Base-by-base conservation (phyloP, 352 stramenopile species). In the Pythium aphanidermatum region DNA sequence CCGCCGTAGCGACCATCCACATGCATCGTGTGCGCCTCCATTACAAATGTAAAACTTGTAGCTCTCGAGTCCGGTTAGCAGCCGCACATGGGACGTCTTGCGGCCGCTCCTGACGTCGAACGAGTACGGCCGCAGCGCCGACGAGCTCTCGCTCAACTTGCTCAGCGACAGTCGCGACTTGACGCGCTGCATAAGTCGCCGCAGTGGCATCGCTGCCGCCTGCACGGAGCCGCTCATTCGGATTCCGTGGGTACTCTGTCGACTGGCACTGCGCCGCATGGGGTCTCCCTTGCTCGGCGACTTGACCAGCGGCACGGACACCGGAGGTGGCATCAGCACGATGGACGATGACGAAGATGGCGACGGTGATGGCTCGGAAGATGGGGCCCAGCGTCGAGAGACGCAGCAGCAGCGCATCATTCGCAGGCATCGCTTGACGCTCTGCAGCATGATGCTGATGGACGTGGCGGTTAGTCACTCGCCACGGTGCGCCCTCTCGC, bases 1-100 rank as follows among this genome's bases (percentile, higher is more conserved):
- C 24, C 44, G 10, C 29, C 27, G 21, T 14, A 47, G 7, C 14
- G 46, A 19, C 55, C 51, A 26, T 25, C 49, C 49, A 16, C 39
- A 36, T 8, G n/a, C n/a, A n/a, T n/a, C n/a, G n/a, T n/a, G n/a
- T n/a, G 21, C 37, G 17, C 60, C 64, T 20, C 62, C 61, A 16
- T 46, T 63, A 44, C 57, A 80, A 19, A 79, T 56, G 29, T 65
- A 72, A 42, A 83, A 81, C 30, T 78, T 78, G 34, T 84, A 56
- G 4, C 52, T 37, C 25, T 44, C 38, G 25, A 56, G 23, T 20
- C 30, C 21, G 20, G n/a, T 9, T 34, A 17, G 25, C 0, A 5
- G 13, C 24, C 24, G 39, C 24, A 27, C 10, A 27, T 24, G 25
- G 13, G 17, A 26, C 23, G 39, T 21, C 34, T 21, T 25, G 7